Evolutionary conservation across 345 rosid genomes (phyloP), one percentile per base, ranked within the genome.

Genomic region (Adansonia digitata): DNA sequence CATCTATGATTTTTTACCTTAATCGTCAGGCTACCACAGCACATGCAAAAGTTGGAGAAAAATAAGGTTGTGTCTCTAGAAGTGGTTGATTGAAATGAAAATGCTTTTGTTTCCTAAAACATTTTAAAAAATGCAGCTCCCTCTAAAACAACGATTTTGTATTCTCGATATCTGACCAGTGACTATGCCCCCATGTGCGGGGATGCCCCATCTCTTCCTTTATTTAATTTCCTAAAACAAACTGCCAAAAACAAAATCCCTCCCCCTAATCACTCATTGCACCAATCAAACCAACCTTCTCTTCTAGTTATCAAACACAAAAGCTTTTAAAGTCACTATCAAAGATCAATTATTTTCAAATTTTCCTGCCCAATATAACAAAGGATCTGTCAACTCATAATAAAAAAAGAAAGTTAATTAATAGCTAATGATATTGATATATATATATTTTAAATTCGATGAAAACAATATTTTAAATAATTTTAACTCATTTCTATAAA

Each of bases 201-300:
- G n/a, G n/a, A n/a, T n/a, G 29, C 72, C 67, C 87, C 89, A 86
- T 85, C 37, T 35, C 43, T 48, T n/a, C 17, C 22, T 40, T 70
- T 75, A 35, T 57, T 79, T 61, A 31, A 40, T 34, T 17, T 18
- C 57, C 20, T 56, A 73, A 75, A 53, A 42, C 84, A 56, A 80
- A 78, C 78, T 72, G 74, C 83, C 87, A 80, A 85, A 77, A 55
- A n/a, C n/a, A n/a, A 3, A 55, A 7, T 13, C 35, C 37, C 56
- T 48, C 11, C 11, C 26, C 39, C 3, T 31, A 31, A 69, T 82
- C 73, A 35, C 27, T 78, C 20, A 49, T 52, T 17, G 37, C 24
- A 72, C 77, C 29, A 75, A 76, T 29, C 52, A n/a, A 68, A 14
- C 35, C 53, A 53, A 51, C 45, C 3, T 46, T 26, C 10, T 69